Conservation (phyloP, 352 stramenopile species). For the Chrysophaeum taylorii region DNA sequence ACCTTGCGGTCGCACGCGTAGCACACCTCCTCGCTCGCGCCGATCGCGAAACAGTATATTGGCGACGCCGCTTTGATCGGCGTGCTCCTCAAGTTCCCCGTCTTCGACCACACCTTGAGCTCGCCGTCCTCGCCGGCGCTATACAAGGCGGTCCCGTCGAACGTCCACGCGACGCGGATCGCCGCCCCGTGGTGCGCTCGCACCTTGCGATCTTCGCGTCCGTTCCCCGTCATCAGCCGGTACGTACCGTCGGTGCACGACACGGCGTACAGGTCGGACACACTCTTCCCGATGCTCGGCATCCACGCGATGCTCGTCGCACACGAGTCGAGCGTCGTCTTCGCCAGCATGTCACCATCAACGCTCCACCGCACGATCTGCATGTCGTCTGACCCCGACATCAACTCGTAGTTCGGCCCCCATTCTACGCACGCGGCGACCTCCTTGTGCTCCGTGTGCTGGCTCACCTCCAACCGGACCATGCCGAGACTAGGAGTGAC, state of each 20-base stretch:
- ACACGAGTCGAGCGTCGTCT: conserved; percentile 28
- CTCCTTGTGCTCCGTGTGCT: too few relatives aligned
- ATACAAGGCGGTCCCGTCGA: conserved; percentile 73
- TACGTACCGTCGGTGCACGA: conserved; percentile 76
- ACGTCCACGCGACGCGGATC: conserved; percentile 77
- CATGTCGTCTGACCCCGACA: conserved; percentile 31
- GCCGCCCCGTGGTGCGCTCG: conserved; percentile 58
- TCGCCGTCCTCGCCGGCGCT: conserved; percentile 78
- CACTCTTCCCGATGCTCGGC: conserved; percentile 24
- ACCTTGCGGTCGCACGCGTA: conserved; percentile 15
- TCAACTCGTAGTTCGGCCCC: conserved; percentile 33
- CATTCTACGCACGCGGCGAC: conserved; percentile 33
- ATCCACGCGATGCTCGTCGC: conserved; percentile 36
- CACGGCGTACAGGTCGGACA: conserved; percentile 54
- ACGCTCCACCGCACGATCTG: conserved; percentile 29
- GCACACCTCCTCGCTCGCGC: conserved; percentile 10
- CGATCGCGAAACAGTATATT: conserved; percentile 12
- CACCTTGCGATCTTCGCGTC: conserved; percentile 79
- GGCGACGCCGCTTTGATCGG: not conserved
- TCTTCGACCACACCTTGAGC: conserved; percentile 79
- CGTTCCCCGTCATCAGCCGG: conserved; percentile 61
- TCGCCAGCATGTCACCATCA: conserved; percentile 28
- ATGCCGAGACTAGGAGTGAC: too few relatives aligned
- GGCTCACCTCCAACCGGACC: too few relatives aligned
- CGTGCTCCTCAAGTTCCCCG: conserved; percentile 39